phyloP scores from a whole-genome alignment of 2,329 filamentous ascomycete genomes.

The Teratosphaeriaceae sp. region DNA sequence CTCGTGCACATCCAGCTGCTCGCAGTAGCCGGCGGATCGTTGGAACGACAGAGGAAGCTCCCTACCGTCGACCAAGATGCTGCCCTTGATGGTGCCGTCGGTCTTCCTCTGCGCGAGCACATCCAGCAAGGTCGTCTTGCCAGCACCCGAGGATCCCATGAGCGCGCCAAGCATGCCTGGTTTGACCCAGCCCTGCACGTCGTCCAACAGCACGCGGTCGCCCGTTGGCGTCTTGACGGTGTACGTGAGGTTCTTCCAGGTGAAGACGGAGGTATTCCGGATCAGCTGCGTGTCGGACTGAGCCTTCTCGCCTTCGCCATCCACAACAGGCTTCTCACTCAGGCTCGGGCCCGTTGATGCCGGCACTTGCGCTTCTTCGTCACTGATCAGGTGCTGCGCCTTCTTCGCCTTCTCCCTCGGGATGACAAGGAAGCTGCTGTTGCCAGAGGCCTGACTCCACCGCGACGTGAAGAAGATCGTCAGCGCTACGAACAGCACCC shows the following conservation, averaged over 20 bases:
- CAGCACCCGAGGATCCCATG: slow-evolving; percentile 67
- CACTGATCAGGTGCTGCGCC: slow-evolving; percentile 14
- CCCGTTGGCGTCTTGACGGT: slow-evolving; percentile 50
- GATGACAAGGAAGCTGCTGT: slow-evolving; percentile 44
- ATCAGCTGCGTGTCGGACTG: slow-evolving; percentile 42
- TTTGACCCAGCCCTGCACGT: slow-evolving; percentile 65
- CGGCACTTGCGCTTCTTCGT: slow-evolving; percentile 11
- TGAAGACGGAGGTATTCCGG: slow-evolving; percentile 64
- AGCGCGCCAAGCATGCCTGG: slow-evolving; percentile 72
- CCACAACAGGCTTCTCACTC: slow-evolving; percentile 2
- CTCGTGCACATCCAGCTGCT: slow-evolving; percentile 64
- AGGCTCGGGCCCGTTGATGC: too few species aligned
- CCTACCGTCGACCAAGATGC: slow-evolving; percentile 40
- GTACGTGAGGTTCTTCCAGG: slow-evolving; percentile 82
- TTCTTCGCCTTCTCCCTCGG: slow-evolving; percentile 52
- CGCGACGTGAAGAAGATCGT: slow-evolving; percentile 52
- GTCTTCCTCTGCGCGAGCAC: slow-evolving; percentile 39
- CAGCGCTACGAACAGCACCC: slow-evolving; percentile 51
- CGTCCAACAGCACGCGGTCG: slow-evolving; percentile 46
- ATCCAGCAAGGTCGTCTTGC: slow-evolving; percentile 35
- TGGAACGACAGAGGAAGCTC: slow-evolving; percentile 41
- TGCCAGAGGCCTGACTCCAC: slow-evolving; percentile 45
- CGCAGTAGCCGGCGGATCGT: slow-evolving; percentile 47
- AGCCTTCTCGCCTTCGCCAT: slow-evolving; percentile 2
- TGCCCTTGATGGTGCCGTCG: slow-evolving; percentile 39